Conservation (phyloP, 2,329 filamentous ascomycete species). For the Aspergillus calidoustus region DNA sequence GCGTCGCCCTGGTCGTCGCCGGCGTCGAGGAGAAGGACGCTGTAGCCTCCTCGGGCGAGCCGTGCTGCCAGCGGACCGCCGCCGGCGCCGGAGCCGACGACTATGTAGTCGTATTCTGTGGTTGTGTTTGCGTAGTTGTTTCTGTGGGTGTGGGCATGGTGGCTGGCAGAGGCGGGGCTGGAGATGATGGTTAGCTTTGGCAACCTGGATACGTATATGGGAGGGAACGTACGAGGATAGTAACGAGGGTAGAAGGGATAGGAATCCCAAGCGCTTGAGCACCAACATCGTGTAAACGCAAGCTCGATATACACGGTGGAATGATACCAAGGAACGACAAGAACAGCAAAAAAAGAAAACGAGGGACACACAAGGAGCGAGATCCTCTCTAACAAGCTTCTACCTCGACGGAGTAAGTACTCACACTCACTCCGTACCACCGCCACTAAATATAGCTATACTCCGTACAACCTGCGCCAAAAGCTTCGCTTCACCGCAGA, state of each 20-base stretch:
- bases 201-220: background rate
- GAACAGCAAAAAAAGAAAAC: background rate
- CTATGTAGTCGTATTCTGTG: constrained; percentile 44
- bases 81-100: constrained; percentile 45
- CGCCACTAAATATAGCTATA: background rate
- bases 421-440: background rate
- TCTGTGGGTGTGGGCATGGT: background rate
- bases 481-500: background rate
- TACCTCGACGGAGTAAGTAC: background rate
- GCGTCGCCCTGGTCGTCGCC: constrained; percentile 41
- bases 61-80: constrained; percentile 42
- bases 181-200: background rate
- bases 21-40: constrained; percentile 42
- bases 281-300: constrained; percentile 1
- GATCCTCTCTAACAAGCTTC: background rate
- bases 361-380: background rate
- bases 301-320: too few relatives aligned
- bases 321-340: background rate
- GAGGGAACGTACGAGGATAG: background rate
- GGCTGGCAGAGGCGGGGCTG: background rate
- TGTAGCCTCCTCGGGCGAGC: constrained; percentile 41
- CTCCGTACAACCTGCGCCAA: background rate
- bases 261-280: constrained; percentile 1
- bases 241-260: background rate
- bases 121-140: background rate